phyloP scores from a whole-genome alignment of 2,329 filamentous ascomycete species.

The Calonectria montana region DNA sequence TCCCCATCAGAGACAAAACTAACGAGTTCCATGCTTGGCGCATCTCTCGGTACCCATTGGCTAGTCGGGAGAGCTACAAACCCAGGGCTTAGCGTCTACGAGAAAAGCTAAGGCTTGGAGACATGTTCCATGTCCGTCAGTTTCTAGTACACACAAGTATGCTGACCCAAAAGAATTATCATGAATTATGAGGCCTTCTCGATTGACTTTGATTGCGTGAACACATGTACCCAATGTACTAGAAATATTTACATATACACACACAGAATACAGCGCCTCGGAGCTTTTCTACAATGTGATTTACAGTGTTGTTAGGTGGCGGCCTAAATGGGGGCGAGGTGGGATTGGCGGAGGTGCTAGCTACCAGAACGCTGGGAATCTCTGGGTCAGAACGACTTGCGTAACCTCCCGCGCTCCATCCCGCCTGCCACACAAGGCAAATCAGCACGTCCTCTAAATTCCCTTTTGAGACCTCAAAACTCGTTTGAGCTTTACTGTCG shows the following conservation, averaged over 20 bases:
- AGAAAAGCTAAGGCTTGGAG: constrained; percentile 22
- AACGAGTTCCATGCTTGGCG: constrained; percentile 19
- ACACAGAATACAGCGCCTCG: background rate
- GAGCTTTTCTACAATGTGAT: background rate
- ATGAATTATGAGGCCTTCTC: background rate
- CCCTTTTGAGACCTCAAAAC: background rate
- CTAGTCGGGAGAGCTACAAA: constrained; percentile 11
- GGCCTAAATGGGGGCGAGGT: constrained; percentile 26
- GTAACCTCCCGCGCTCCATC: constrained; percentile 1
- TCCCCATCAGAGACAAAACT: constrained; percentile 37
- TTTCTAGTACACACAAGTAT: background rate
- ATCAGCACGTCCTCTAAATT: background rate
- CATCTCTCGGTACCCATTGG: constrained; percentile 28
- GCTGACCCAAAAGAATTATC: background rate
- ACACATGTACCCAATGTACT: background rate
- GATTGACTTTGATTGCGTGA: background rate
- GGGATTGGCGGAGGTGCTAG: constrained; percentile 32
- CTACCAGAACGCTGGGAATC: constrained; percentile 41
- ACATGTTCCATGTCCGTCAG: constrained; percentile 5
- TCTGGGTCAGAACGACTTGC: constrained; percentile 31
- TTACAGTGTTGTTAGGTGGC: constrained; percentile 25
- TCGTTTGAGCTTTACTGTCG: background rate
- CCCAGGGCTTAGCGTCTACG: constrained; percentile 31
- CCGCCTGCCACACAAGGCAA: constrained; percentile 18
- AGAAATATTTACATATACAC: background rate